Conservation (phyloP, 108 stramenopile genomes). For the Skeletonema grethae region DNA sequence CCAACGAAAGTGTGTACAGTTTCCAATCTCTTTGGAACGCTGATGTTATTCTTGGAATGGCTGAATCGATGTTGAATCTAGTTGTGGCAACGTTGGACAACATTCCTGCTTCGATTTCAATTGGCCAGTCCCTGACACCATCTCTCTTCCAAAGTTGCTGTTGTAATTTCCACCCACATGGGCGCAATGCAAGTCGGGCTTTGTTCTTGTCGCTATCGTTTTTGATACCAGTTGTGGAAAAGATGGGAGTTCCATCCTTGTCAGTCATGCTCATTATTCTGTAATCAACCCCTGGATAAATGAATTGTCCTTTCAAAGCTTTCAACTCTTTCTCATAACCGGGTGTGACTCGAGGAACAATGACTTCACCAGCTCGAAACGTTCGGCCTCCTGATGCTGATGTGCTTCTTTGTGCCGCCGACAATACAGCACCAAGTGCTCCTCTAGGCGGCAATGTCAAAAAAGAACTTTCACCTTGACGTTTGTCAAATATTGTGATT, state of each 20-base stretch:
- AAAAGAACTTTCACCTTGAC: constrained; percentile 43
- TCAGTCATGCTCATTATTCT: constrained; percentile 62
- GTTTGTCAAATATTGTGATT: constrained; percentile 40
- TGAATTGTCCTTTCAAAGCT: constrained; percentile 35
- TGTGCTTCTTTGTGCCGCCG: constrained; percentile 9
- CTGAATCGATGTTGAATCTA: constrained; percentile 46
- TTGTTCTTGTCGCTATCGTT: constrained; percentile 24
- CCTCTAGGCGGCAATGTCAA: constrained; percentile 37
- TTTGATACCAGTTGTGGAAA: constrained; percentile 38
- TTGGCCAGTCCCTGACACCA: constrained; percentile 50
- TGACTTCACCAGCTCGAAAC: constrained; percentile 60
- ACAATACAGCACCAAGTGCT: constrained; percentile 34
- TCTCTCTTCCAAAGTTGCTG: constrained; percentile 46
- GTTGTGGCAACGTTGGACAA: constrained; percentile 35
- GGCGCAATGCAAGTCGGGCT: constrained; percentile 49
- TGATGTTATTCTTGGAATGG: constrained; percentile 43
- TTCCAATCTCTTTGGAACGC: constrained; percentile 54
- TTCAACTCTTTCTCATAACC: constrained; percentile 16
- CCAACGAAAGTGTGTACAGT: constrained; percentile 35
- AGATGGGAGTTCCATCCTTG: constrained; percentile 42
- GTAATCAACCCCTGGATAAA: constrained; percentile 55
- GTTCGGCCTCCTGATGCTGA: constrained; percentile 10
- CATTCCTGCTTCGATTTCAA: constrained; percentile 46
- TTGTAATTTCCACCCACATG: constrained; percentile 61
- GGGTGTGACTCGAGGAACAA: constrained; percentile 43